Evolutionary conservation across 345 rosid genomes (phyloP).

Genomic region (Pistacia integerrima): DNA sequence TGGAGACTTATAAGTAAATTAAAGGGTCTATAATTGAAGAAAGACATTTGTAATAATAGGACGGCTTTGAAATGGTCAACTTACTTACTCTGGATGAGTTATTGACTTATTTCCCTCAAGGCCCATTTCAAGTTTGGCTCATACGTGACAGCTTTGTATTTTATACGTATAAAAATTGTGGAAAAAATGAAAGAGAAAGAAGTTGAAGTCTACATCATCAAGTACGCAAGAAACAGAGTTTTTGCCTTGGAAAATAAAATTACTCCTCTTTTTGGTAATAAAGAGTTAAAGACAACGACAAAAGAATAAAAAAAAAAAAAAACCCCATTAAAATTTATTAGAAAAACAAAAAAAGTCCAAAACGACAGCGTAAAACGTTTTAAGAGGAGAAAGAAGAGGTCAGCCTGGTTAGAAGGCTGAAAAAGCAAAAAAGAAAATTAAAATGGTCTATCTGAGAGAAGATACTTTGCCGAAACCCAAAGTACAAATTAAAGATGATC

Average conservation of each 20-base stretch:
- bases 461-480: constrained; percentile 45
- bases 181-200: background rate
- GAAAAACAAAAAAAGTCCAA: background rate
- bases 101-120: background rate
- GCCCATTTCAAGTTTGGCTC: background rate
- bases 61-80: background rate
- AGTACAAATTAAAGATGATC: constrained; percentile 39
- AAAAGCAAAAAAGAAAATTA: constrained; percentile 32
- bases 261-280: constrained; percentile 3
- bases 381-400: background rate
- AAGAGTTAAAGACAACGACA: constrained; percentile 14
- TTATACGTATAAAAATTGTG: background rate
- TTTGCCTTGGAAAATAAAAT: constrained; percentile 15
- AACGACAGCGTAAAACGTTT: constrained; percentile 7
- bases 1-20: background rate
- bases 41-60: background rate
- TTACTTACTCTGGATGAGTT: background rate
- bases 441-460: constrained; percentile 13
- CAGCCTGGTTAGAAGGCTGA: constrained; percentile 34
- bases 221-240: background rate
- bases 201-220: constrained; percentile 1
- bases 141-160: background rate
- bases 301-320: constrained; percentile 1
- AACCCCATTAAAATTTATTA: background rate
- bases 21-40: background rate